These are phyloP conservation scores for Pezicula carpinea DNA, from an alignment of 2,329 filamentous ascomycete genomes.

Conservation along the genomic window DNA sequence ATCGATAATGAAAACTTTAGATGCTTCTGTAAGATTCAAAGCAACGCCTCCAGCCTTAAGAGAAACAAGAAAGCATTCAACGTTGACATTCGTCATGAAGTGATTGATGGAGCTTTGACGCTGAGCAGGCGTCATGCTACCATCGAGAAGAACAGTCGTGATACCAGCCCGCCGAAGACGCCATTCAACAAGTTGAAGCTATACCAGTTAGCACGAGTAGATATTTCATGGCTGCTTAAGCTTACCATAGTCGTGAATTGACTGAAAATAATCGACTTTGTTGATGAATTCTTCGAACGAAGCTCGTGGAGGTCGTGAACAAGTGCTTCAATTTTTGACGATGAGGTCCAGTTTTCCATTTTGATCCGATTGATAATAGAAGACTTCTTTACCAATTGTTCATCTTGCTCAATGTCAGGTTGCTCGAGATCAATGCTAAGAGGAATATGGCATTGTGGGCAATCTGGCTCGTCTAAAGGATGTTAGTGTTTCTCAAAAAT, in stretches of 20 bases:
- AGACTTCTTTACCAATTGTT: constrained; percentile 81
- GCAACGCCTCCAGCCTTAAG: constrained; percentile 95
- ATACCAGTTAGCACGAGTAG: no score
- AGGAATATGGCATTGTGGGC: constrained; percentile 86
- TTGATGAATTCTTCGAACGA: constrained; percentile 84
- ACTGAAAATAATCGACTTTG: constrained; percentile 96
- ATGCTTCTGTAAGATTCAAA: constrained; percentile 91
- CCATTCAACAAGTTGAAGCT: constrained; percentile 96
- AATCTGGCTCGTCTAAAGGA: constrained; percentile 56
- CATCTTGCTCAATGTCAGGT: constrained; percentile 90
- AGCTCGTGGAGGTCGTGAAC: constrained; percentile 92
- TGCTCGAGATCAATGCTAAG: constrained; percentile 91
- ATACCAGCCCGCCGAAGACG: constrained; percentile 93
- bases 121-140: constrained; percentile 92
- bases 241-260: constrained; percentile 98
- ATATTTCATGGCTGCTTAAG: no score
- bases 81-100: constrained; percentile 92
- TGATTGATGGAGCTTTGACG: constrained; percentile 91
- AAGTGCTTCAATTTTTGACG: constrained; percentile 95
- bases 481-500: constrained; percentile 6
- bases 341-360: constrained; percentile 98
- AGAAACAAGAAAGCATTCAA: constrained; percentile 94
- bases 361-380: constrained; percentile 98
- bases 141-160: constrained; percentile 96
- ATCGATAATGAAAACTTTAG: constrained; percentile 91